These are phyloP conservation scores for Quercus aquifolioides DNA, from an alignment of 306 rosid species.

Conservation along the genomic window DNA sequence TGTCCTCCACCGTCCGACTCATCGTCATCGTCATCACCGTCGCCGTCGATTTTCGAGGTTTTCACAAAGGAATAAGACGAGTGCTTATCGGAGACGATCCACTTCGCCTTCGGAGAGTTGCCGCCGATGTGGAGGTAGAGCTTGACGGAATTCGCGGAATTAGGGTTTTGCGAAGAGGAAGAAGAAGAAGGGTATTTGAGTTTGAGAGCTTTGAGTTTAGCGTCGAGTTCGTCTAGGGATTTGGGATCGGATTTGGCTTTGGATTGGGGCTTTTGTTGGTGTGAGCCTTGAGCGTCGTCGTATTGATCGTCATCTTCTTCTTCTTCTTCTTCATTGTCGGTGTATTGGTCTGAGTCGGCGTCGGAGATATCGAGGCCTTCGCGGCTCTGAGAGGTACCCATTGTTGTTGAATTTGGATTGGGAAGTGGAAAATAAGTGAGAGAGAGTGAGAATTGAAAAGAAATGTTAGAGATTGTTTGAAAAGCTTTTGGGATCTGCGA, in stretches of 20 bases:
- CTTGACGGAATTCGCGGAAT: slow-evolving; percentile 57
- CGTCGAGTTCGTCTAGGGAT: slow-evolving; percentile 60
- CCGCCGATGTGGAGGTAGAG: slow-evolving; percentile 92
- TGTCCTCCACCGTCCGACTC: slow-evolving; percentile 1
- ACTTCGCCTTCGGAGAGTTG: slow-evolving; percentile 75
- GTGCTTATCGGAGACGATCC: slow-evolving; percentile 74
- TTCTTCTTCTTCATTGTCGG: slow-evolving; percentile 41
- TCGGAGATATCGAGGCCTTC: slow-evolving; percentile 57
- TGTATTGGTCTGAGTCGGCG: slow-evolving; percentile 48
- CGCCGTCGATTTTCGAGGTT: slow-evolving; percentile 27
- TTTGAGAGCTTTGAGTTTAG: slow-evolving; percentile 66
- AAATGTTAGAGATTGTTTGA: background rate
- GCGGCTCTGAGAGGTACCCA: slow-evolving; percentile 89
- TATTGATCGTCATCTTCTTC: slow-evolving; percentile 34
- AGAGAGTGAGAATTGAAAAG: background rate
- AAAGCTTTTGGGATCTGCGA: background rate
- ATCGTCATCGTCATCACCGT: slow-evolving; percentile 4
- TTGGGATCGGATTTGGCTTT: slow-evolving; percentile 8
- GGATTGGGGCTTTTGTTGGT: slow-evolving; percentile 7
- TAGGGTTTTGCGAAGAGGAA: slow-evolving; percentile 32
- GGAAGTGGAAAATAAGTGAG: background rate
- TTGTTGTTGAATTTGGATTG: slow-evolving; percentile 2
- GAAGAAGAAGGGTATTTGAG: slow-evolving; percentile 55
- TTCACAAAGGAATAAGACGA: slow-evolving; percentile 48
- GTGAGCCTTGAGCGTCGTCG: slow-evolving; percentile 24